Evolutionary conservation across 2,329 filamentous ascomycete species (phyloP).

Genomic region (Exophiala calicioides): DNA sequence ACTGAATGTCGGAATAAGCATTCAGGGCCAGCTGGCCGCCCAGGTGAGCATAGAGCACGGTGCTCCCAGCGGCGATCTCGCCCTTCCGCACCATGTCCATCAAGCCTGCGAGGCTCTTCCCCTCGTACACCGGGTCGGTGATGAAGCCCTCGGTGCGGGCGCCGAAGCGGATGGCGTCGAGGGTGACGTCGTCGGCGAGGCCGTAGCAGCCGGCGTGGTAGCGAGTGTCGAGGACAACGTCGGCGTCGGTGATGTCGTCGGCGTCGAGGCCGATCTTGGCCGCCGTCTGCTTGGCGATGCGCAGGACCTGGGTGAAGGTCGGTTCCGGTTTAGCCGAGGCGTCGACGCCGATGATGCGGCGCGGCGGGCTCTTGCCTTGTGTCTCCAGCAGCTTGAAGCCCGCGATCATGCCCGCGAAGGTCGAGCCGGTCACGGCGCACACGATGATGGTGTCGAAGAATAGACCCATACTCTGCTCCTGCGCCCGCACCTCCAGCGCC

Average conservation of each 20-base stretch:
- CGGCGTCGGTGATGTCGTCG: conserved; percentile 61
- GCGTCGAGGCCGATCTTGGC: conserved; percentile 62
- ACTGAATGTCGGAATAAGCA: conserved; percentile 58
- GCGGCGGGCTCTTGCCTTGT: conserved; percentile 43
- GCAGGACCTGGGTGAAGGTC: conserved; percentile 65
- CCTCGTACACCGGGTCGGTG: conserved; percentile 75
- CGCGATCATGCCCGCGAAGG: conserved; percentile 70
- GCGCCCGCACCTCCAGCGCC: conserved; percentile 67
- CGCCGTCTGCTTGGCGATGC: conserved; percentile 66
- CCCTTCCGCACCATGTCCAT: conserved; percentile 66
- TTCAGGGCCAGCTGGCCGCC: conserved; percentile 71
- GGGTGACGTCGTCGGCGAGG: conserved; percentile 64
- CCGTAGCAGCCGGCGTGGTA: conserved; percentile 71
- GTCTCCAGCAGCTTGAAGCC: conserved; percentile 67
- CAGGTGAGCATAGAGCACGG: conserved; percentile 70
- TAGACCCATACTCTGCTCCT: conserved; percentile 62
- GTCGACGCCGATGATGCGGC: conserved; percentile 68
- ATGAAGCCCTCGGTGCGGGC: conserved; percentile 71
- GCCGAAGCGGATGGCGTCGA: conserved; percentile 68
- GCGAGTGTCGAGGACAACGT: conserved; percentile 63
- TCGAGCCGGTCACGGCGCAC: conserved; percentile 70
- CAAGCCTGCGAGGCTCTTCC: conserved; percentile 73
- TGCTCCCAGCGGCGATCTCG: conserved; percentile 60
- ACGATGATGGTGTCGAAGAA: conserved; percentile 70
- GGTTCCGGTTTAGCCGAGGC: conserved; percentile 60